phyloP scores from a whole-genome alignment of 129 eudicot genomes.

The Apium graveolens region DNA sequence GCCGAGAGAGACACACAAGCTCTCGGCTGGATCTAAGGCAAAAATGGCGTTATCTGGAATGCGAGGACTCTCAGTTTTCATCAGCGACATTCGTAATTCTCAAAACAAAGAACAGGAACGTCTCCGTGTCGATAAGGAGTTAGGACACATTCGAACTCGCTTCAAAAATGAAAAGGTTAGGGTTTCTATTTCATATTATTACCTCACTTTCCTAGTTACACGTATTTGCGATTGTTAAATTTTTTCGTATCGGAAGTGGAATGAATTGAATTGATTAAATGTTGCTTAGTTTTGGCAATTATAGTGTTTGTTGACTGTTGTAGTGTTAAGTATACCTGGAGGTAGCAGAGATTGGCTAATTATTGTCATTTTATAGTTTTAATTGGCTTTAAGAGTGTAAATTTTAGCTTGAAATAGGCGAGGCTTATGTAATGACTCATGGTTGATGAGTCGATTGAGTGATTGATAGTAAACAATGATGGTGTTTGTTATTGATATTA shows the following conservation, averaged over 20 bases:
- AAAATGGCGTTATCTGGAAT: constrained; percentile 93
- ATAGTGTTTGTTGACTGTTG: background rate
- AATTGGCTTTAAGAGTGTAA: too few species aligned
- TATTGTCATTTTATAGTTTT: background rate
- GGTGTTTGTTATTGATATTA: too few species aligned
- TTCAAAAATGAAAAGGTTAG: constrained; percentile 88
- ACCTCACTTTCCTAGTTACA: background rate
- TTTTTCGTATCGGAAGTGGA: background rate
- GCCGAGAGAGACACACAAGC: constrained; percentile 11
- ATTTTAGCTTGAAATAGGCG: too few species aligned
- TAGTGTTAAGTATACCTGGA: background rate
- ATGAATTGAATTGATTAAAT: background rate
- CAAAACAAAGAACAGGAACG: constrained; percentile 96
- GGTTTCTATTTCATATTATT: background rate
- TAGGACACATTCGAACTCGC: constrained; percentile 86
- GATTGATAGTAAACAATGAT: too few species aligned
- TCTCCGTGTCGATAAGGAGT: constrained; percentile 93
- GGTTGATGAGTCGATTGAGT: too few species aligned
- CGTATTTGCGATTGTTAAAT: background rate
- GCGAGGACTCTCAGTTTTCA: constrained; percentile 93
- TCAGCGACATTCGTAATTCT: constrained; percentile 90
- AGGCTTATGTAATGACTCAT: too few species aligned
- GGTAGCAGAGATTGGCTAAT: background rate
- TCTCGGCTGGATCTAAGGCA: constrained; percentile 45
- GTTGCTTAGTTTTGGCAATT: background rate